Conservation (phyloP, 1,139 yeast genomes). For the Geotrichum citri-aurantii region DNA sequence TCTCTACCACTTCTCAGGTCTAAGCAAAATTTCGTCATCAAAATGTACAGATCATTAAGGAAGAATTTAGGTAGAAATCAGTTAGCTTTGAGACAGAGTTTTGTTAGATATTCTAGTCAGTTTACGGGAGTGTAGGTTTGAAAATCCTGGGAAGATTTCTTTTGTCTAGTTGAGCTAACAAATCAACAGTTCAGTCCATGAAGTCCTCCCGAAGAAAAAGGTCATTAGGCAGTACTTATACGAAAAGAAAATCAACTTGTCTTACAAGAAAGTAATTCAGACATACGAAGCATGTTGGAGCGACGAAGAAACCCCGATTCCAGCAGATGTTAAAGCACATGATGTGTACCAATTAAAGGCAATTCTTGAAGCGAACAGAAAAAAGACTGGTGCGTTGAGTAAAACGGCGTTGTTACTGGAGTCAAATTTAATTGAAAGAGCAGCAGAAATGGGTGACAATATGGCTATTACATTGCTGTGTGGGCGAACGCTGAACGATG, state of each 20-base stretch:
- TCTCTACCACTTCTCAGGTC: not conserved
- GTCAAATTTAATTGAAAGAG: slow-evolving; percentile 64
- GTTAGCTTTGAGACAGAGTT: not conserved
- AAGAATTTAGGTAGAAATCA: not conserved
- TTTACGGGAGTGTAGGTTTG: not conserved
- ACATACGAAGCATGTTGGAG: slow-evolving; percentile 21
- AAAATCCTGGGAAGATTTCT: not conserved
- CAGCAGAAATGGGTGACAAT: slow-evolving; percentile 77
- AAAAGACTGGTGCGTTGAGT: slow-evolving; percentile 54
- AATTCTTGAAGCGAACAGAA: slow-evolving; percentile 57
- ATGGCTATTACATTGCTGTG: slow-evolving; percentile 71
- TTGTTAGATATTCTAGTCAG: not conserved
- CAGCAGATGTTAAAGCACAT: slow-evolving; percentile 44
- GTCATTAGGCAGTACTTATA: slow-evolving; percentile 19
- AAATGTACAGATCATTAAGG: not conserved
- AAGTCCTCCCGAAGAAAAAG: slow-evolving; percentile 18
- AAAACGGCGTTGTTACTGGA: slow-evolving; percentile 47
- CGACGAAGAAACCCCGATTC: slow-evolving; percentile 28
- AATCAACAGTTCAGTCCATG: slow-evolving; percentile 9
- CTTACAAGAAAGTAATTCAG: slow-evolving; percentile 17
- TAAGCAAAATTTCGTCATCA: not conserved
- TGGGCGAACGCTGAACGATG: slow-evolving; percentile 40
- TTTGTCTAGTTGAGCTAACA: not conserved
- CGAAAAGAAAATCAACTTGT: slow-evolving; percentile 19
- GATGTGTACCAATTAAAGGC: slow-evolving; percentile 67